These are phyloP conservation scores for Gynandropsis gynandra DNA, from an alignment of 345 rosid genomes.

Conservation along the genomic window DNA sequence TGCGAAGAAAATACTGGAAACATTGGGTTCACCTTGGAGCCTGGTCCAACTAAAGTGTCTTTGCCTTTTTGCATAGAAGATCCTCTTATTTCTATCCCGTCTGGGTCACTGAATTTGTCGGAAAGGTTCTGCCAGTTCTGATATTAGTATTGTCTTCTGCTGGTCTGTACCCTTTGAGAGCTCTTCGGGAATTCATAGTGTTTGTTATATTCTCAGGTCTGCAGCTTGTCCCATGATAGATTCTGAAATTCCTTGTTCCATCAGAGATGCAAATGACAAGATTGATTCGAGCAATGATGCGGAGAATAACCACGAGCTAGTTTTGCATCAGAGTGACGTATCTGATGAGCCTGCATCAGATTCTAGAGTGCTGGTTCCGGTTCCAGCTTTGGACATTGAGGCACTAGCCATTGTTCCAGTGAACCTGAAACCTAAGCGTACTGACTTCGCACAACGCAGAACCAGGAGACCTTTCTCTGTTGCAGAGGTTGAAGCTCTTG, in stretches of 20 bases:
- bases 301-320: constrained; percentile 42
- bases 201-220: constrained; percentile 44
- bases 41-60: constrained; percentile 35
- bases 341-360: constrained; percentile 44
- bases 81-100: constrained; percentile 35
- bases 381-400: constrained; percentile 41
- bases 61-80: constrained; percentile 38
- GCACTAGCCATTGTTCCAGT: constrained; percentile 63
- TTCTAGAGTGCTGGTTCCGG: constrained; percentile 65
- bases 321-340: constrained; percentile 36
- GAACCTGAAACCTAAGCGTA: constrained; percentile 56
- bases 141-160: constrained; percentile 11
- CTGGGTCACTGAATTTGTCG: constrained; percentile 25
- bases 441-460: constrained; percentile 73
- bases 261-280: constrained; percentile 30
- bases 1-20: constrained; percentile 46
- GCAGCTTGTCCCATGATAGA: constrained; percentile 37
- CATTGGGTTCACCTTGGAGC: constrained; percentile 72
- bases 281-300: constrained; percentile 28
- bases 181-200: constrained; percentile 32
- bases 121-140: constrained; percentile 43
- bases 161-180: too few relatives aligned
- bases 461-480: constrained; percentile 92
- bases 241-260: constrained; percentile 31
- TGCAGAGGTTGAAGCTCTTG: constrained; percentile 80